Evolutionary conservation across 2,329 filamentous ascomycete genomes (phyloP).

Genomic region (Phialophora verrucosa): DNA sequence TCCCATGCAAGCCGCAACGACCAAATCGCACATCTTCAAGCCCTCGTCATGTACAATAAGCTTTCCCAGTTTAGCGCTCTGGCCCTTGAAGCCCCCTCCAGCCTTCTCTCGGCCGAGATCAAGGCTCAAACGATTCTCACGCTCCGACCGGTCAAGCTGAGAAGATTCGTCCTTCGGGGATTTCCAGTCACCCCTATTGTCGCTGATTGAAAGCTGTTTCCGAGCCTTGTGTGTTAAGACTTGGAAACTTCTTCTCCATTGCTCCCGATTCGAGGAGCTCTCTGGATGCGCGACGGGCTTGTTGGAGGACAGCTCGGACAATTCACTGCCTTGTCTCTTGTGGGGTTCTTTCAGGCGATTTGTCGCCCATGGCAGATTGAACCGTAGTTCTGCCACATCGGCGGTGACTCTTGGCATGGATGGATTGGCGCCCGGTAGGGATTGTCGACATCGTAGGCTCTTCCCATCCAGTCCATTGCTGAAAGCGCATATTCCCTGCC

Average conservation of each 20-base stretch:
- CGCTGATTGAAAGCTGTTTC: constrained; percentile 27
- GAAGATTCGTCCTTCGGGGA: not conserved
- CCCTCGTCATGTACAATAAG: constrained; percentile 88
- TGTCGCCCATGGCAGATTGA: constrained; percentile 68
- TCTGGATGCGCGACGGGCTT: constrained; percentile 1
- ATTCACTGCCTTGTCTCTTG: constrained; percentile 24
- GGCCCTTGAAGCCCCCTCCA: constrained; percentile 83
- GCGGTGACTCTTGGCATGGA: constrained; percentile 39
- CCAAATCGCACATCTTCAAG: constrained; percentile 90
- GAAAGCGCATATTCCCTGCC: constrained; percentile 88
- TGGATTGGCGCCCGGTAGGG: constrained; percentile 54
- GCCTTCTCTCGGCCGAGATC: constrained; percentile 81
- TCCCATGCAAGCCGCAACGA: constrained; percentile 88
- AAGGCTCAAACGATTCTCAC: constrained; percentile 63
- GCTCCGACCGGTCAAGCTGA: constrained; percentile 2
- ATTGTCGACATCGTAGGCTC: constrained; percentile 74
- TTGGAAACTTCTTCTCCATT: constrained; percentile 38
- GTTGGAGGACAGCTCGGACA: constrained; percentile 15
- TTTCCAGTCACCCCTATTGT: constrained; percentile 8
- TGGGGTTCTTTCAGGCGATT: constrained; percentile 32
- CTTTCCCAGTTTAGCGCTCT: constrained; percentile 90
- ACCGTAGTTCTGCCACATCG: constrained; percentile 80
- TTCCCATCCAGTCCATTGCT: constrained; percentile 76
- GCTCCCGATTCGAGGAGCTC: constrained; percentile 30
- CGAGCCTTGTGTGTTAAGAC: constrained; percentile 32